A percentile compares a stretch with the other conserved stretches of the same genome.
Evolutionary conservation across 2,329 filamentous ascomycete species (phyloP).

Genomic region (Nemania serpens): DNA sequence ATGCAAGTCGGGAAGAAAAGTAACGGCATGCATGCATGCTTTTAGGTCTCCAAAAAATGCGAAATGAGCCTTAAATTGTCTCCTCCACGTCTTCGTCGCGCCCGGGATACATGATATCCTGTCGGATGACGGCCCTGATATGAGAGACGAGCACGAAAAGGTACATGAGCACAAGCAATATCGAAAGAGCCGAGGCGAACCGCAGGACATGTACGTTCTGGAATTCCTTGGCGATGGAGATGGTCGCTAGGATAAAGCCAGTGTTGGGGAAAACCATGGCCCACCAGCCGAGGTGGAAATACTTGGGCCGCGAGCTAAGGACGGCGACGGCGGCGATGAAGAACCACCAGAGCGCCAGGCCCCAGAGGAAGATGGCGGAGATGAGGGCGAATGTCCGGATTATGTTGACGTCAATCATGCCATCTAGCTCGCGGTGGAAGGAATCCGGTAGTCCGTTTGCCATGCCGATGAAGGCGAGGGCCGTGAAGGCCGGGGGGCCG

Average conservation of each 20-base stretch:
- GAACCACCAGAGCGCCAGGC: constrained; percentile 64
- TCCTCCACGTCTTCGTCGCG: constrained; percentile 59
- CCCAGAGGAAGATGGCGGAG: constrained; percentile 66
- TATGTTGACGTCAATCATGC: constrained; percentile 49
- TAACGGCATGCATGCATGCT: not conserved
- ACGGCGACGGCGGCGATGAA: constrained; percentile 54
- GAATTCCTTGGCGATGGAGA: constrained; percentile 56
- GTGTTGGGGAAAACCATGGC: constrained; percentile 67
- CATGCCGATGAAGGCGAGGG: constrained; percentile 71
- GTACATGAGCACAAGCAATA: constrained; percentile 49
- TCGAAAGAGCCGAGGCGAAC: constrained; percentile 55
- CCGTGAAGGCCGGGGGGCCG: constrained; percentile 74
- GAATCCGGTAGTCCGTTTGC: constrained; percentile 57
- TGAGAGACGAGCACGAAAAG: constrained; percentile 51
- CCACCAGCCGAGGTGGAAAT: constrained; percentile 68
- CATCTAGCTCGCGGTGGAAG: constrained; percentile 50
- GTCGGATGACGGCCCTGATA: constrained; percentile 53
- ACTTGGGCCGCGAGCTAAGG: constrained; percentile 50
- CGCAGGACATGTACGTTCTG: constrained; percentile 51
- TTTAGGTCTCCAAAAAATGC: not conserved
- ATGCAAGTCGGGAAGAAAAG: no score
- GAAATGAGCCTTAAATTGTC: constrained; percentile 29
- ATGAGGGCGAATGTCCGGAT: constrained; percentile 54
- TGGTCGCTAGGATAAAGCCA: constrained; percentile 62
- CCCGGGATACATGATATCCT: constrained; percentile 61